Conservation (phyloP, 768 basidiomycete genomes). For the Lactifluus volemus region DNA sequence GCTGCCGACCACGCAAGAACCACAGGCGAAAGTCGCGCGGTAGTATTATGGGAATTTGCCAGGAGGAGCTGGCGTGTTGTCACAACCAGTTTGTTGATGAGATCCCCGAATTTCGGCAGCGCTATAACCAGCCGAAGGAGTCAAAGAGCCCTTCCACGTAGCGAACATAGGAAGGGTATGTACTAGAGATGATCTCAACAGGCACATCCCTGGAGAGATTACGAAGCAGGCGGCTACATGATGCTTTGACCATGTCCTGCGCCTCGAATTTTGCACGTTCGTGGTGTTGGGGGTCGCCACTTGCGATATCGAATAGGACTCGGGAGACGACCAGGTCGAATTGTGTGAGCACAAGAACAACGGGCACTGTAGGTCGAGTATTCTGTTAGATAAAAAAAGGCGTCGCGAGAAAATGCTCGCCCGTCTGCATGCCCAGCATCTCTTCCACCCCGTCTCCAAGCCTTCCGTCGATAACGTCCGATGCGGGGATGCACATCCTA, state of each 20-base stretch:
- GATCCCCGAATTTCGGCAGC: neutral
- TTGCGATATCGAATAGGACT: neutral
- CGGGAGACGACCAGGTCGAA: neutral
- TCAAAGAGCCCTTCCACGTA: neutral
- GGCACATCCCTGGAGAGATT: neutral
- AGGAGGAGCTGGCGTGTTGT: neutral
- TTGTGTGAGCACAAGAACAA: neutral
- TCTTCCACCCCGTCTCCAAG: neutral
- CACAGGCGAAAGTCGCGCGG: neutral
- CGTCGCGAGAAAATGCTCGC: neutral
- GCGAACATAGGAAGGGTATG: neutral
- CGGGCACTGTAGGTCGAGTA: neutral
- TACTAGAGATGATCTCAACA: neutral
- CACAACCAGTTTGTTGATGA: neutral
- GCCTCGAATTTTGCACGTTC: neutral
- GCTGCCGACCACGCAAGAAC: slow-evolving; percentile 2
- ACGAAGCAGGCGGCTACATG: neutral
- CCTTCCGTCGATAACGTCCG: neutral
- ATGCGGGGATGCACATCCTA: slow-evolving; percentile 7
- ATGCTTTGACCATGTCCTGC: neutral
- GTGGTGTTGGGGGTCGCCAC: neutral
- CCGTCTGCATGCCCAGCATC: neutral
- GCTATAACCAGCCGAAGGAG: neutral
- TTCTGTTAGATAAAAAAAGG: neutral
- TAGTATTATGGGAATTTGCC: neutral